A percentile compares a stretch with the other conserved stretches of the same genome.
Conservation (phyloP, 2,329 filamentous ascomycete species). For the Apiospora aurea region DNA sequence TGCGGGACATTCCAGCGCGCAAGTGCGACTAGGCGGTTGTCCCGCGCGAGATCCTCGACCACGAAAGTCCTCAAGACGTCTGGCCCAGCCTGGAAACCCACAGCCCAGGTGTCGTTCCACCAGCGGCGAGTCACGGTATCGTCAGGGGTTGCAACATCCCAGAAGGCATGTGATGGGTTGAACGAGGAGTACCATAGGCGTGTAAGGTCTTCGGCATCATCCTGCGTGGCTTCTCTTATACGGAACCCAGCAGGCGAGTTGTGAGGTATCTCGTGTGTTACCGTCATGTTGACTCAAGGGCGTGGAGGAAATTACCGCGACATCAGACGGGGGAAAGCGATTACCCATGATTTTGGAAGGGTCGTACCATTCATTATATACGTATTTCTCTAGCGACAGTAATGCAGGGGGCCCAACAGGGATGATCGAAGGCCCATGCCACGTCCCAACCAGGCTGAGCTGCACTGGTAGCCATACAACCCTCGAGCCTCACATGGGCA, state of each 20-base stretch:
- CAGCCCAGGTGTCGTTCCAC: conserved; percentile 26
- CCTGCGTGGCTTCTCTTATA: conserved; percentile 26
- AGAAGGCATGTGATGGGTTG: conserved; percentile 28
- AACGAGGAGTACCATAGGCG: conserved; percentile 30
- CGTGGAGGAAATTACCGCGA: background rate
- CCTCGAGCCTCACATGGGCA: background rate
- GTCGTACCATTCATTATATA: background rate
- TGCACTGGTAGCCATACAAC: background rate
- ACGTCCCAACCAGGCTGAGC: background rate
- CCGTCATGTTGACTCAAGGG: background rate
- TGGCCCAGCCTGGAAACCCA: conserved; percentile 28
- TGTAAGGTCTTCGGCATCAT: conserved; percentile 26
- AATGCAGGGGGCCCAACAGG: background rate
- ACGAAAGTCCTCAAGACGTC: conserved; percentile 29
- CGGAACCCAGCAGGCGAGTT: conserved; percentile 25
- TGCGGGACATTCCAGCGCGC: conserved; percentile 29
- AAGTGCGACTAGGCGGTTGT: conserved; percentile 26
- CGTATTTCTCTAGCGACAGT: background rate
- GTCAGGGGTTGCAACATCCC: conserved; percentile 24
- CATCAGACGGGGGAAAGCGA: background rate
- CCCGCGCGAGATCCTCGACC: conserved; percentile 27
- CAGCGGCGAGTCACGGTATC: conserved; percentile 28
- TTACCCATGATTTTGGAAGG: background rate
- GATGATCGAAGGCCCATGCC: background rate
- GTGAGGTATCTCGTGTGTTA: conserved; percentile 17